phyloP scores from a whole-genome alignment of 2,329 filamentous ascomycete genomes.

The Colletotrichum orbiculare region DNA sequence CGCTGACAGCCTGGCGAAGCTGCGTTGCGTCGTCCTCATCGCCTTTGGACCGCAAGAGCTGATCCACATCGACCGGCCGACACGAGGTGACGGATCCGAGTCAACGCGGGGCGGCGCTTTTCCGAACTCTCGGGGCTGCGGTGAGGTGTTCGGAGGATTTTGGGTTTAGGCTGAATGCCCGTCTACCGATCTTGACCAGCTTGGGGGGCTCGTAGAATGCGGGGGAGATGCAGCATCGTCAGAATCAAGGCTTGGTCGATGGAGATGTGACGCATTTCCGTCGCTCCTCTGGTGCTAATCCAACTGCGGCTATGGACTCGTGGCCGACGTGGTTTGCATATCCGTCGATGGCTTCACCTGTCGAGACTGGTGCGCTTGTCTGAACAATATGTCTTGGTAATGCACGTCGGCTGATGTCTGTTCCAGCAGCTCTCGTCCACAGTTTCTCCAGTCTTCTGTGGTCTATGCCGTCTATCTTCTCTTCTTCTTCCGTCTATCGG shows the following conservation, averaged over 20 bases:
- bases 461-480: background rate
- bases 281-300: background rate
- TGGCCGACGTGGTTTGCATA: background rate
- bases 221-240: slow-evolving; percentile 10
- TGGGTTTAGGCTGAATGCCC: slow-evolving; percentile 16
- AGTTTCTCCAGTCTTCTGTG: background rate
- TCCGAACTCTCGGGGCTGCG: slow-evolving; percentile 2
- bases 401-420: no score
- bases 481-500: background rate
- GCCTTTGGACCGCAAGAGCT: background rate
- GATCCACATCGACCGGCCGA: background rate
- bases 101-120: slow-evolving; percentile 1
- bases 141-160: background rate
- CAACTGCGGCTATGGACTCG: background rate
- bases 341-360: background rate
- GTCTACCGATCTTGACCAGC: slow-evolving; percentile 15
- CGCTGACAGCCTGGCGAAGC: background rate
- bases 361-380: background rate
- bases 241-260: background rate
- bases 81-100: background rate
- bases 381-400: no score
- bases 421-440: no score
- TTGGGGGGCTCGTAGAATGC: background rate
- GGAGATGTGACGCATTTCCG: slow-evolving; percentile 10
- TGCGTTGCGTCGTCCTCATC: no score